Conservation (phyloP, 805 yeast species). For the Saccharomycopsis fermentans region DNA sequence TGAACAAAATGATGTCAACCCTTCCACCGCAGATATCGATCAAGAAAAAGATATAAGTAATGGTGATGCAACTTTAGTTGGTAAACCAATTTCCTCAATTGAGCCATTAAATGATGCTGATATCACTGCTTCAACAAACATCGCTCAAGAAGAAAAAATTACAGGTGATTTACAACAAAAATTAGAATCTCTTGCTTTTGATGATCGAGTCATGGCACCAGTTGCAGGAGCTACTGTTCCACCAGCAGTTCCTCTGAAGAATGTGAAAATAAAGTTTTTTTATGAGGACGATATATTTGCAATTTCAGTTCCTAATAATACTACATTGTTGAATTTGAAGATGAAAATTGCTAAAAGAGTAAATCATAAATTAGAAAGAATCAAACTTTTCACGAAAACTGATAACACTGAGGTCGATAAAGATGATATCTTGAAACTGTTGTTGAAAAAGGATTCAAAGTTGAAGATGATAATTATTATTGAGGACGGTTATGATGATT, state of each 20-base stretch:
- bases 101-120: neutral
- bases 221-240: slow-evolving; percentile 1
- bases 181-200: neutral
- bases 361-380: slow-evolving; percentile 26
- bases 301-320: slow-evolving; percentile 40
- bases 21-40: neutral
- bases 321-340: slow-evolving; percentile 39
- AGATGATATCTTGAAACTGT: slow-evolving; percentile 13
- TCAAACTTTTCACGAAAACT: slow-evolving; percentile 29
- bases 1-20: neutral
- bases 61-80: slow-evolving; percentile 20
- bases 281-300: slow-evolving; percentile 78
- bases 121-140: neutral
- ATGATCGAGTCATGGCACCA: neutral
- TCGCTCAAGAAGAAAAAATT: neutral
- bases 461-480: slow-evolving; percentile 29
- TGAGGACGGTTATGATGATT: slow-evolving; percentile 20
- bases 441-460: slow-evolving; percentile 19
- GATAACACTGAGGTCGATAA: slow-evolving; percentile 7
- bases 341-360: slow-evolving; percentile 43
- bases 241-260: slow-evolving; percentile 19
- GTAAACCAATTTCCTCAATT: neutral
- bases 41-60: slow-evolving; percentile 21
- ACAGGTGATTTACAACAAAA: neutral
- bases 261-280: slow-evolving; percentile 62